Evolutionary conservation across 1,284 basidiomycete genomes (phyloP).

Genomic region (Leccinum angustisporum): DNA sequence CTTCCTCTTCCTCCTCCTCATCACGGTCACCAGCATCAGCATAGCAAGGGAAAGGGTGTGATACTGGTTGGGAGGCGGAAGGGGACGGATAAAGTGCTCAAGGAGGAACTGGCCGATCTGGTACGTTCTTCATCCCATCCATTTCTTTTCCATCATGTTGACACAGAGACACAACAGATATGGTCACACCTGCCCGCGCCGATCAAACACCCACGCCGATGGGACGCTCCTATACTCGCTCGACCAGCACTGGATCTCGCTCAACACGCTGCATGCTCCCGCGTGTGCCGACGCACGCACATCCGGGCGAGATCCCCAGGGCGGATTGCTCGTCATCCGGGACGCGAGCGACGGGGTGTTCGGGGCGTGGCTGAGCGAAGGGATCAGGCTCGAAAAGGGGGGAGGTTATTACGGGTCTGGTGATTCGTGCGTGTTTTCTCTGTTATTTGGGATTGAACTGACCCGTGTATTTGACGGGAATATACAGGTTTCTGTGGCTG

Average conservation of each 20-base stretch:
- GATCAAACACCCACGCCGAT: slow-evolving; percentile 73
- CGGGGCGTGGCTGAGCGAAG: slow-evolving; percentile 82
- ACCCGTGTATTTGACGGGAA: not conserved
- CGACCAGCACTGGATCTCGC: slow-evolving; percentile 93
- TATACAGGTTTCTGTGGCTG: slow-evolving; percentile 67
- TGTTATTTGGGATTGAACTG: not conserved
- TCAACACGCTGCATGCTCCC: slow-evolving; percentile 81
- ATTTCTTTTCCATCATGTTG: not conserved
- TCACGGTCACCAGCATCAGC: not conserved
- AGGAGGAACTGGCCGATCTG: slow-evolving; percentile 52
- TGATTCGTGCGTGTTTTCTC: slow-evolving; percentile 64
- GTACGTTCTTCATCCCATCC: slow-evolving; percentile 40
- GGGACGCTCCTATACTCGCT: slow-evolving; percentile 92
- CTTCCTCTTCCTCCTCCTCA: not conserved
- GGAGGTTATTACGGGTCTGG: slow-evolving; percentile 77
- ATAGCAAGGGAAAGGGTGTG: slow-evolving; percentile 35
- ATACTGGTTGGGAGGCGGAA: slow-evolving; percentile 53
- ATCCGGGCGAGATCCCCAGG: slow-evolving; percentile 29
- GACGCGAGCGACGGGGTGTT: slow-evolving; percentile 68
- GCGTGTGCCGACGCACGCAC: slow-evolving; percentile 23
- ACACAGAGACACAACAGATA: slow-evolving; percentile 46
- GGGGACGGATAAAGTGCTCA: slow-evolving; percentile 57
- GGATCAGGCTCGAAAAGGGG: slow-evolving; percentile 56
- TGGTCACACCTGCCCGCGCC: slow-evolving; percentile 77
- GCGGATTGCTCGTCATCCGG: slow-evolving; percentile 57